phyloP scores from a whole-genome alignment of 2,329 filamentous ascomycete genomes.

The Xylaria sp. region DNA sequence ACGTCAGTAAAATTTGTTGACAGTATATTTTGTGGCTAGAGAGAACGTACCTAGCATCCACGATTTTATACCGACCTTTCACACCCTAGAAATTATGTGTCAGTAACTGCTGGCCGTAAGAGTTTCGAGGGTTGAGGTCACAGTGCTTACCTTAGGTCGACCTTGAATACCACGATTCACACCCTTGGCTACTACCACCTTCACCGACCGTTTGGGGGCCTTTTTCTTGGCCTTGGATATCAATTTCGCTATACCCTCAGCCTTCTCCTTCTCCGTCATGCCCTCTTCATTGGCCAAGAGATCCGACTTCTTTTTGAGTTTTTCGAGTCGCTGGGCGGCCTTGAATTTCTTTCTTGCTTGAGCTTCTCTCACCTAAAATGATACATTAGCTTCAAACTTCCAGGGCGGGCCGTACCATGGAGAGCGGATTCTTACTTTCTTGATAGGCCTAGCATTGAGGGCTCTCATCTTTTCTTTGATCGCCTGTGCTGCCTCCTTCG shows the following conservation, averaged over 20 bases:
- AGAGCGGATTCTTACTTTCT: slow-evolving; percentile 71
- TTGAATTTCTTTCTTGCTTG: slow-evolving; percentile 98
- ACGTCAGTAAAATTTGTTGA: slow-evolving; percentile 12
- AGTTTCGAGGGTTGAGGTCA: background rate
- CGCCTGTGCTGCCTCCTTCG: slow-evolving; percentile 85
- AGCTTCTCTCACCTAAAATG: slow-evolving; percentile 77
- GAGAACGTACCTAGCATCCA: slow-evolving; percentile 37
- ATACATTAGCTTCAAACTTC: slow-evolving; percentile 16
- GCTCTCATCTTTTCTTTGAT: slow-evolving; percentile 96
- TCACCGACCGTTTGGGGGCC: slow-evolving; percentile 78
- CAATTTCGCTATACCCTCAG: slow-evolving; percentile 81
- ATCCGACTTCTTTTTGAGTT: slow-evolving; percentile 96
- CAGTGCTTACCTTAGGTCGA: slow-evolving; percentile 71
- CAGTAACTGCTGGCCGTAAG: slow-evolving; percentile 11
- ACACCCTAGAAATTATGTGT: slow-evolving; percentile 29
- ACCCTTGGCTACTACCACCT: slow-evolving; percentile 88
- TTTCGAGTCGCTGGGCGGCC: slow-evolving; percentile 89
- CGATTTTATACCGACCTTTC: slow-evolving; percentile 40
- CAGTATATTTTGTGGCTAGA: no score
- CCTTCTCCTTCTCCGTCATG: slow-evolving; percentile 96
- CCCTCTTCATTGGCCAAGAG: slow-evolving; percentile 88
- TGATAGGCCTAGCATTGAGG: slow-evolving; percentile 57
- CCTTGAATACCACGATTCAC: slow-evolving; percentile 87
- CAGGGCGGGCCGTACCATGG: background rate
- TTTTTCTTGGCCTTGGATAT: slow-evolving; percentile 89